phyloP scores from a whole-genome alignment of 768 basidiomycete species.

The Termitomyces sp. region DNA sequence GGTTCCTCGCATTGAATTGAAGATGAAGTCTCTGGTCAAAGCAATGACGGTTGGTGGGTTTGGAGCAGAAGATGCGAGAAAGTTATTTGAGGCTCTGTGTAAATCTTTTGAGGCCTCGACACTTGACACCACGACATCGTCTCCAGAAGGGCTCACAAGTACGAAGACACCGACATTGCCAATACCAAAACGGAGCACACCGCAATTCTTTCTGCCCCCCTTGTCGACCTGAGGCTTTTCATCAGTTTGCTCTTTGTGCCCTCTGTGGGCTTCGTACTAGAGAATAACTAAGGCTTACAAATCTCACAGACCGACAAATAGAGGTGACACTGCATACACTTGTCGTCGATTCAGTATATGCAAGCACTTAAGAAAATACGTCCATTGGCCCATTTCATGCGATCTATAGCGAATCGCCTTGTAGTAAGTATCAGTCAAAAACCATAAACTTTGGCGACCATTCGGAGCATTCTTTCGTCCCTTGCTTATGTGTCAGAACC shows the following conservation, averaged over 20 bases:
- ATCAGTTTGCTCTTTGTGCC: neutral
- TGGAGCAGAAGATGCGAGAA: slow-evolving; percentile 47
- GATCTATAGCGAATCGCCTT: neutral
- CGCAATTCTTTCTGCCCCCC: neutral
- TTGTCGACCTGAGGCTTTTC: neutral
- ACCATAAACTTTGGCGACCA: too few relatives aligned
- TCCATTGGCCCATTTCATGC: neutral
- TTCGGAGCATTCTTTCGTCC: neutral
- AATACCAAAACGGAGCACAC: slow-evolving; percentile 9
- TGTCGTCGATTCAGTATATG: neutral
- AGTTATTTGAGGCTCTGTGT: slow-evolving; percentile 49
- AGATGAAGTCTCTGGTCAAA: slow-evolving; percentile 42
- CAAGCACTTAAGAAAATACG: neutral
- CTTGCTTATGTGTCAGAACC: neutral
- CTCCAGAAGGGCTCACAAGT: neutral
- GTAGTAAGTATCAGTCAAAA: neutral
- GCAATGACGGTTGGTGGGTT: slow-evolving; percentile 49
- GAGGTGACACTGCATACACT: neutral
- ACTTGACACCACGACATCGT: slow-evolving; percentile 30
- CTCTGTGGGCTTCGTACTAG: neutral
- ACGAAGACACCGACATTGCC: neutral
- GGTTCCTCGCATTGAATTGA: slow-evolving; percentile 40
- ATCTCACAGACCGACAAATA: neutral
- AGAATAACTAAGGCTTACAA: neutral
- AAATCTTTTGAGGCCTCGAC: slow-evolving; percentile 40